These are phyloP conservation scores for Fusarium buharicum DNA, from an alignment of 2,329 filamentous ascomycete species.

Conservation along the genomic window DNA sequence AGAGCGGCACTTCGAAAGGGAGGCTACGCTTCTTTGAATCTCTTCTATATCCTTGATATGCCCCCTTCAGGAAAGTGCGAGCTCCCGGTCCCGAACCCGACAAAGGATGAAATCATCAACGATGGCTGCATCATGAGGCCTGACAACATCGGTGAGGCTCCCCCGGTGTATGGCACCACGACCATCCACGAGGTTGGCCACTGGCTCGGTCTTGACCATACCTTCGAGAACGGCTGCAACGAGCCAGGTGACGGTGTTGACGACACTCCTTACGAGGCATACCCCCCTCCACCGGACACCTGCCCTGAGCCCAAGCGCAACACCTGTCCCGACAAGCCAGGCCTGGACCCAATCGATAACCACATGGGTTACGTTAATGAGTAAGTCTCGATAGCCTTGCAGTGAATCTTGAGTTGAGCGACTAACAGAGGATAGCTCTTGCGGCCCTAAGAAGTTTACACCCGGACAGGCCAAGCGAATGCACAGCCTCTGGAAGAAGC, in stretches of 20 bases:
- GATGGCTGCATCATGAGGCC: slow-evolving; percentile 27
- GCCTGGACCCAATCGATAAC: slow-evolving; percentile 22
- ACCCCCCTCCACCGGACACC: not conserved
- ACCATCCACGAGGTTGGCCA: slow-evolving; percentile 27
- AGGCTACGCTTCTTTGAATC: slow-evolving; percentile 23
- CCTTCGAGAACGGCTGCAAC: slow-evolving; percentile 24
- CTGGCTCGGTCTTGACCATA: slow-evolving; percentile 30
- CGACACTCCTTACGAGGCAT: slow-evolving; percentile 19
- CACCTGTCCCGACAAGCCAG: slow-evolving; percentile 25
- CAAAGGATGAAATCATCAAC: not conserved
- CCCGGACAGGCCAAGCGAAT: slow-evolving; percentile 22
- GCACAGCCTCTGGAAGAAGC: slow-evolving; percentile 26
- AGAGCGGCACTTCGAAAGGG: slow-evolving; percentile 15
- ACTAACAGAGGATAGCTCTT: slow-evolving; percentile 5
- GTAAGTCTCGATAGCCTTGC: not conserved
- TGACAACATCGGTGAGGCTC: not conserved
- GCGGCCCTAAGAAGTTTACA: slow-evolving; percentile 16
- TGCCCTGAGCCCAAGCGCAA: slow-evolving; percentile 11
- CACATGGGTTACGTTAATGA: slow-evolving; percentile 12
- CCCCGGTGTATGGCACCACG: not conserved
- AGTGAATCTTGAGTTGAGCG: rapidly evolving
- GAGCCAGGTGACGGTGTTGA: slow-evolving; percentile 25
- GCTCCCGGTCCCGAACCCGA: slow-evolving; percentile 17
- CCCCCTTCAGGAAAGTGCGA: slow-evolving; percentile 9
- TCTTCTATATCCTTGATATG: slow-evolving; percentile 17